Evolutionary conservation across 352 stramenopile genomes (phyloP), one percentile per base, ranked within the genome.

Genomic region (Phytophthora citricola): DNA sequence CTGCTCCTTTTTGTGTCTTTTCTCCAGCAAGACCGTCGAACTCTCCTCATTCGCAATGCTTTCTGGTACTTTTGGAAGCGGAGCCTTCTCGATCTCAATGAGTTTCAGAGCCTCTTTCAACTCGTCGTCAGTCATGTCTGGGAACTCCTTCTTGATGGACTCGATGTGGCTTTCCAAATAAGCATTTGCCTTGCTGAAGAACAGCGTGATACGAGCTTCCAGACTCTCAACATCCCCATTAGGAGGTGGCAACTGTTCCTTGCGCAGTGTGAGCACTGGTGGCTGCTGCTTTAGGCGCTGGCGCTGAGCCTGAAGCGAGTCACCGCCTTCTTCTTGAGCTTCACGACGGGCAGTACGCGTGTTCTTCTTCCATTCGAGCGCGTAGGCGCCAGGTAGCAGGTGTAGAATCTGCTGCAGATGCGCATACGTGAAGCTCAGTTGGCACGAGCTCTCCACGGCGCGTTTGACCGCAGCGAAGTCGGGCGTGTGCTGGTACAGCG

Each of bases 401-500:
- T 73, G 71, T 40, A 90, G 26, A 36, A 89, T 84, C 70, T 90
- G 77, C 51, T 83, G 80, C 15, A 92, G 45, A 44, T 90, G 76
- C 44, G 75, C 61, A 26, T 77, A 53, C 34, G 69, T 81, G 36
- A 92, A 86, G 17, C 58, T 76, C 20, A 79, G 76, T 58, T 93
- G 85, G 41, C 67, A 81, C 27, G 85, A 93, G 62, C 76, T 89
- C 70, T 93, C 87, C 32, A 92, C 69, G 1, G 87, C 71, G 34
- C 64, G 79, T 53, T 91, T 90, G 48, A 90, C 72, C 9, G 80
- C 66, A 7, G 77, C 73, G 20, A 91, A 91, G 46, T 83, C 78
- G 11, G 87, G 65, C 20, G 85, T 84, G 59, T 80, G 84, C 43
- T 94, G 83, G 60, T 93, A 93, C 34, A 94, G 61, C 56, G 73